phyloP scores from a whole-genome alignment of 768 basidiomycete species.

The Rossbeevera mucosa region DNA sequence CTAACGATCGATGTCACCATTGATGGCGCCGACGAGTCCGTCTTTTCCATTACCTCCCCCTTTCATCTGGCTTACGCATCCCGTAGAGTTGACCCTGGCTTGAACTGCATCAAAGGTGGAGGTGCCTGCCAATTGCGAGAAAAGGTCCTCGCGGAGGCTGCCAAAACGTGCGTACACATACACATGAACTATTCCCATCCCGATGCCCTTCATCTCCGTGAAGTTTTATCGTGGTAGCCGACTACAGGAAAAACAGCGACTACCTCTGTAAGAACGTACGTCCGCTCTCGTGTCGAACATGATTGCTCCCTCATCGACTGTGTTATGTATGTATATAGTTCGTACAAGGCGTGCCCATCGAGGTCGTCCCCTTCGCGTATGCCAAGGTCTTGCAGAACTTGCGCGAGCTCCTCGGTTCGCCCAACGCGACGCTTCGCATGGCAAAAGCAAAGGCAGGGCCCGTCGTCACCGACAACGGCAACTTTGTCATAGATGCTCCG shows the following conservation, averaged over 20 bases:
- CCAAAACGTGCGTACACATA: slow-evolving; percentile 68
- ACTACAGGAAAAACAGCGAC: slow-evolving; percentile 89
- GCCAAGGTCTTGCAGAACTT: slow-evolving; percentile 78
- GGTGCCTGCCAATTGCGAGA: slow-evolving; percentile 96
- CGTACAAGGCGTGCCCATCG: slow-evolving; percentile 86
- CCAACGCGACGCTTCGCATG: slow-evolving; percentile 83
- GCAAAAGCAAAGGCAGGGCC: slow-evolving; percentile 92
- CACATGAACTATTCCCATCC: not conserved
- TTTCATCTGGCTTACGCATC: not conserved
- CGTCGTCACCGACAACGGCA: slow-evolving; percentile 94
- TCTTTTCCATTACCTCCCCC: not conserved
- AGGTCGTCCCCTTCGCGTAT: slow-evolving; percentile 96
- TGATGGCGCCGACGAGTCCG: slow-evolving; percentile 95
- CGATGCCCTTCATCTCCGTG: slow-evolving; percentile 50
- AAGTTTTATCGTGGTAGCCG: slow-evolving; percentile 81
- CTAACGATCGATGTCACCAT: slow-evolving; percentile 92
- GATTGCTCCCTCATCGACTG: not conserved
- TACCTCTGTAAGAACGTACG: slow-evolving; percentile 78
- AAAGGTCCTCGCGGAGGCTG: slow-evolving; percentile 97
- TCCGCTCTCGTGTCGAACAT: slow-evolving; percentile 9
- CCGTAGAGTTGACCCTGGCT: slow-evolving; percentile 69
- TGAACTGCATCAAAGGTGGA: slow-evolving; percentile 97
- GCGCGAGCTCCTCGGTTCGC: slow-evolving; percentile 54
- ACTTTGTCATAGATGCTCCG: slow-evolving; percentile 96
- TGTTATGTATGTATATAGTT: no score